Conservation (phyloP, 495 filamentous ascomycete genomes). For the Penicillium samsonianum region DNA sequence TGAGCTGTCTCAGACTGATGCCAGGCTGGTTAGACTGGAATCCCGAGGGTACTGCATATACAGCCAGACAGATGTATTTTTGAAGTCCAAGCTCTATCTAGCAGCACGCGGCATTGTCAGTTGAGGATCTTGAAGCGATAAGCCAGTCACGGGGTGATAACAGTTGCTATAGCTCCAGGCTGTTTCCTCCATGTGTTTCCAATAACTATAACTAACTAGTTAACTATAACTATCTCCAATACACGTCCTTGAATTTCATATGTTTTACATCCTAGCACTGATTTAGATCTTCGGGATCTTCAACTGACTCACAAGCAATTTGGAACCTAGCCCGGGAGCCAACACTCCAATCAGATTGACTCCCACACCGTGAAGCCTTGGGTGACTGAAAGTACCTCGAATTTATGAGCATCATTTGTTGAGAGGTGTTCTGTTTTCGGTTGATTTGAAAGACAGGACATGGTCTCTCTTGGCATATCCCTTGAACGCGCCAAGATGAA, state of each 20-base stretch:
- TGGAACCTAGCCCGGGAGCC: neutral
- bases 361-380: neutral
- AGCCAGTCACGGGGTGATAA: conserved; percentile 17
- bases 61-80: neutral
- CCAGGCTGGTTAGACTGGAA: neutral
- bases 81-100: neutral
- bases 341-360: conserved; percentile 3
- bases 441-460: conserved; percentile 5
- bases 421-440: neutral
- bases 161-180: neutral
- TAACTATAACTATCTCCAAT: neutral
- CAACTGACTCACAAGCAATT: neutral
- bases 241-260: neutral
- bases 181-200: neutral
- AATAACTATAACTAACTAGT: too few relatives aligned
- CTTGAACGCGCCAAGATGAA: conserved; percentile 12
- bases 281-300: neutral
- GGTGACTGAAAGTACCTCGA: conserved; percentile 10
- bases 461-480: conserved; percentile 9
- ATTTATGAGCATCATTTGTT: conserved; percentile 13
- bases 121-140: conserved; percentile 8
- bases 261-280: neutral
- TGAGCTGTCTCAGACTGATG: neutral
- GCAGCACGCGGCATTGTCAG: neutral
- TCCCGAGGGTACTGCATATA: neutral